These are phyloP conservation scores for Acanthamoeba lugdunensis DNA, from an alignment of 208 protist genomes.

Conservation along the genomic window DNA sequence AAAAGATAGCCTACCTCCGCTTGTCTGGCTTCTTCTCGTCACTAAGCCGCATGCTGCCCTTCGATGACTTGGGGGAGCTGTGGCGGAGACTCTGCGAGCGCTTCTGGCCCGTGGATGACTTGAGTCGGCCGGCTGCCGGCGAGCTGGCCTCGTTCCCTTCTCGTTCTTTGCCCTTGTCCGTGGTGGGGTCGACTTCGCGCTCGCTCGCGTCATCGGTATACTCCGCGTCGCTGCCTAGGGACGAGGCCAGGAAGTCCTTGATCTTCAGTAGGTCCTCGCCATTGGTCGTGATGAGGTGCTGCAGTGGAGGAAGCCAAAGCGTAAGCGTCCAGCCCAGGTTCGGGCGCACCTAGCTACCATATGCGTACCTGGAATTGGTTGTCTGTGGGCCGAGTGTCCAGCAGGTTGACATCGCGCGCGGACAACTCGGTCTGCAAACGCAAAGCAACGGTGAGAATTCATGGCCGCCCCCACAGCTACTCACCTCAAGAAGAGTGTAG, in stretches of 20 bases:
- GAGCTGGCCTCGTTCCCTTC: not conserved
- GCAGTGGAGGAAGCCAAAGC: not conserved
- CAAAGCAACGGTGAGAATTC: not conserved
- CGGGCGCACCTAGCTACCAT: too few species aligned
- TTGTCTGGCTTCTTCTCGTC: constrained; percentile 8
- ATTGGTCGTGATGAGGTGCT: not conserved
- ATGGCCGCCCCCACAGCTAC: not conserved
- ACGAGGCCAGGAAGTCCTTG: constrained; percentile 8
- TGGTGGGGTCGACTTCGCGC: not conserved
- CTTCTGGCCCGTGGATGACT: not conserved
- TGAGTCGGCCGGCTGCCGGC: not conserved
- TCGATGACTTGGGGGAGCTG: constrained; percentile 16
- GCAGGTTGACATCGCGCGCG: not conserved
- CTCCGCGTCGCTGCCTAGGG: not conserved
- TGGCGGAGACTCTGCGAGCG: not conserved
- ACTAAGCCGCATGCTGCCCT: not conserved
- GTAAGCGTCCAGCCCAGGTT: not conserved
- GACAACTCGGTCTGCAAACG: constrained; percentile 48
- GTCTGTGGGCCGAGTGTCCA: constrained; percentile 53
- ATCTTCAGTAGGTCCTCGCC: constrained; percentile 24
- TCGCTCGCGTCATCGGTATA: not conserved
- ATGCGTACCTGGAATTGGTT: constrained; percentile 44
- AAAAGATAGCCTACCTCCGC: not conserved
- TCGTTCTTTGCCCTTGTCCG: constrained; percentile 30
- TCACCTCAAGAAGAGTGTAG: not conserved